Evolutionary conservation across 225 moss, liverwort and hornwort species (phyloP).

Genomic region (Climacium dendroides): DNA sequence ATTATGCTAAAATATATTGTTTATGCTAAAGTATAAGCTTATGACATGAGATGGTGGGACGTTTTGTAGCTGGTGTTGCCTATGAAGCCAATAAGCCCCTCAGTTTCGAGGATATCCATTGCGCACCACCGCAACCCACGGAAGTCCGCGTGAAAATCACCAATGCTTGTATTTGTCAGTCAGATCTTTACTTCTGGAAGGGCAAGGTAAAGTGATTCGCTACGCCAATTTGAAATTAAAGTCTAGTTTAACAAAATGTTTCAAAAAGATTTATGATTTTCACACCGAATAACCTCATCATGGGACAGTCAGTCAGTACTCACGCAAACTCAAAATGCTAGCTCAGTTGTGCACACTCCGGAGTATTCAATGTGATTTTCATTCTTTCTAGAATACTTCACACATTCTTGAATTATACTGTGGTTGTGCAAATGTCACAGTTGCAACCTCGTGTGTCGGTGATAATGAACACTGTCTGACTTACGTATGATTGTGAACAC

Average conservation of each 20-base stretch:
- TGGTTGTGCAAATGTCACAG: neutral
- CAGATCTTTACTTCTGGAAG: conserved; percentile 49
- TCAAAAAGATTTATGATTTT: neutral
- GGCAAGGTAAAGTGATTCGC: conserved; percentile 11
- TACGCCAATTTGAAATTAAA: neutral
- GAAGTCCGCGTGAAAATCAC: conserved; percentile 48
- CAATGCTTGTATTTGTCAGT: conserved; percentile 35
- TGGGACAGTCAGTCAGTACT: neutral
- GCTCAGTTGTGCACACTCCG: neutral
- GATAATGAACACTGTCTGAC: neutral
- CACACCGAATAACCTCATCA: too few relatives aligned
- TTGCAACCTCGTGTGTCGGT: neutral
- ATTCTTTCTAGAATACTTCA: neutral
- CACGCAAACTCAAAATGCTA: neutral
- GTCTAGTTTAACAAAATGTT: too few relatives aligned
- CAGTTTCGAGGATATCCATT: conserved; percentile 35
- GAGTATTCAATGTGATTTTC: too few relatives aligned
- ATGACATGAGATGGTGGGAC: neutral
- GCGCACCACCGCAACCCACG: conserved; percentile 25
- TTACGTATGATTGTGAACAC: neutral
- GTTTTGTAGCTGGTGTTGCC: conserved; percentile 31
- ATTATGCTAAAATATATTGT: neutral
- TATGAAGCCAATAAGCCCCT: conserved; percentile 37
- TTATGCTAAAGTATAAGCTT: neutral
- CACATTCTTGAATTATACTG: too few relatives aligned